Conservation (phyloP, 1,139 yeast genomes). For the Eremothecium coryli region DNA sequence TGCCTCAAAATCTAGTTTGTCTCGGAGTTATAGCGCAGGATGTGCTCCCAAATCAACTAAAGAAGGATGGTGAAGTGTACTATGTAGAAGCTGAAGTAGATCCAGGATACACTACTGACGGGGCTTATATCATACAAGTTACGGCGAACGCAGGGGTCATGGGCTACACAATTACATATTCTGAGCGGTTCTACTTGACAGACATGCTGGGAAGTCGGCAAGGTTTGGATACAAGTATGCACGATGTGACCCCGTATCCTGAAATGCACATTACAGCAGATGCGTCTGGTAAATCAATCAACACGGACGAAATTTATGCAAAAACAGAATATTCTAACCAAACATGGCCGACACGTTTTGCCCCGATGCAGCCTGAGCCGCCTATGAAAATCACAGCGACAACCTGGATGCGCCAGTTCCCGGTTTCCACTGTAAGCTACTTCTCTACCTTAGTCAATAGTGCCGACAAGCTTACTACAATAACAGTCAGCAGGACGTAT, state of each 20-base stretch:
- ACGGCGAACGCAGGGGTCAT: constrained; percentile 33
- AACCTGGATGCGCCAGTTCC: constrained; percentile 50
- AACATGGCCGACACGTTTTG: constrained; percentile 65
- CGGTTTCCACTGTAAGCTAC: constrained; percentile 59
- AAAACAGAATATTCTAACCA: constrained; percentile 58
- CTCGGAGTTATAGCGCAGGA: neutral
- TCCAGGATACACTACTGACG: constrained; percentile 44
- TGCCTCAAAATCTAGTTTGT: constrained; percentile 24
- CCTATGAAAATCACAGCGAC: constrained; percentile 56
- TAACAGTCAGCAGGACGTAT: neutral
- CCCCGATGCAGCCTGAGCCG: constrained; percentile 90
- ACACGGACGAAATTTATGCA: neutral
- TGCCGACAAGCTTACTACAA: neutral
- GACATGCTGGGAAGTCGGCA: neutral
- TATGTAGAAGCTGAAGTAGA: constrained; percentile 38
- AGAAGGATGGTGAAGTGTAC: constrained; percentile 13
- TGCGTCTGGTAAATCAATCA: neutral
- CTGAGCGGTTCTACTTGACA: constrained; percentile 46
- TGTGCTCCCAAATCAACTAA: neutral
- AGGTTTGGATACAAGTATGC: neutral
- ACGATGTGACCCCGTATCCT: neutral
- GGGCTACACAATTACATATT: constrained; percentile 59
- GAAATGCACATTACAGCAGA: constrained; percentile 4
- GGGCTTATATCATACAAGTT: constrained; percentile 64
- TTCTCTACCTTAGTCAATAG: constrained; percentile 37